phyloP scores from a whole-genome alignment of 2,329 filamentous ascomycete genomes.

The Sporothrix pallida region DNA sequence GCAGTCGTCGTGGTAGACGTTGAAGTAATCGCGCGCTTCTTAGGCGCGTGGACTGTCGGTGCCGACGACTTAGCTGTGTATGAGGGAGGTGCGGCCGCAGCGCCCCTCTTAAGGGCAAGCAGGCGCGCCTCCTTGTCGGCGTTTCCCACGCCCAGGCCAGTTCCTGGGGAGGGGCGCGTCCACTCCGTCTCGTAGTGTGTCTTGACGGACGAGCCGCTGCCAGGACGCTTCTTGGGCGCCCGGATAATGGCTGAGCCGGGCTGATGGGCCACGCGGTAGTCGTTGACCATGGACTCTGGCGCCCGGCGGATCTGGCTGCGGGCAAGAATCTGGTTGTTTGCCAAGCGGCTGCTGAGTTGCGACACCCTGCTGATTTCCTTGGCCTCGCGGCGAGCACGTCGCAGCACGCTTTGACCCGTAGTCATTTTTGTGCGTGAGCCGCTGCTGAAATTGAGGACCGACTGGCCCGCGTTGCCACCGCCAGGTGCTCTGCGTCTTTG shows the following conservation, averaged over 20 bases:
- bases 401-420: conserved; percentile 60
- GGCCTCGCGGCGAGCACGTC: conserved; percentile 62
- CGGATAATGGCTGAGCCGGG: conserved; percentile 37
- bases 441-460: conserved; percentile 51
- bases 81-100: conserved; percentile 2
- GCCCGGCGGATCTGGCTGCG: conserved; percentile 54
- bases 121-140: conserved; percentile 46
- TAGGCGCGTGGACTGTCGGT: not conserved
- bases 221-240: conserved; percentile 35
- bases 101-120: conserved; percentile 44
- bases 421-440: conserved; percentile 60
- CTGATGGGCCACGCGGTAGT: conserved; percentile 52
- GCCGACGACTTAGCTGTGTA: not conserved
- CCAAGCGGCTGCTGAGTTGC: conserved; percentile 51
- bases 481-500: conserved; percentile 33
- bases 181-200: conserved; percentile 13
- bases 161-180: conserved; percentile 32
- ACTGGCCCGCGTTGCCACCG: conserved; percentile 41
- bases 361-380: conserved; percentile 58
- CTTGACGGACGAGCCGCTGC: conserved; percentile 26
- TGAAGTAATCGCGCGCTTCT: conserved; percentile 39
- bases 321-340: conserved; percentile 45
- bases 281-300: conserved; percentile 60
- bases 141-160: conserved; percentile 28
- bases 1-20: conserved; percentile 37